Evolutionary conservation across 495 filamentous ascomycete species (phyloP), one percentile per base, ranked within the genome.

Genomic region (Ascodesmis nigricans): DNA sequence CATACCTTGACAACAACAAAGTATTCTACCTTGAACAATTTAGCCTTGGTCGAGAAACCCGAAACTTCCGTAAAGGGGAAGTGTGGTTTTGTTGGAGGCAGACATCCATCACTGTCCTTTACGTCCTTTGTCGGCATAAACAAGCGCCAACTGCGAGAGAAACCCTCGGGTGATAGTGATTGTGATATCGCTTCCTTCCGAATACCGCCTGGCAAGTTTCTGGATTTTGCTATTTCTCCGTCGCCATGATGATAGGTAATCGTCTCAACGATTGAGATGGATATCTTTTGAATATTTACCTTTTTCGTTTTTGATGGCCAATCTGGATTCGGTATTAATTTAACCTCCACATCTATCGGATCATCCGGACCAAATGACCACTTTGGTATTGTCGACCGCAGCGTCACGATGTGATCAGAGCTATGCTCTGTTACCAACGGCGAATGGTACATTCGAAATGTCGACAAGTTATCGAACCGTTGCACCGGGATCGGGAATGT

Each of bases 191-290:
- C 57, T 40, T 93, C 83, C 2, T 77, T 76, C 42, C 83, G 73
- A 47, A 78, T 83, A 15, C 77, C 72, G 43, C n/a, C n/a, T n/a
- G n/a, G n/a, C n/a, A 97, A 57, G 15, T 70, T 71, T 53, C 87
- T 95, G 52, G 80, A 60, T 52, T 91, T 95, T 44, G 77, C 76
- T 18, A 75, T 79, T 29, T 83, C 82, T 53, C 95, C 87, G 45
- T 95, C 87, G n/a, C 87, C 87, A 49, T 95, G 87, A 45, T 97
- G 95, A 57, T 78, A 97, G 14, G 81, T 81, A 32, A 95, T 91
- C 53, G 93, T 82, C 54, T 97, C 87, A 45, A 95, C 87, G 45
- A 97, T 92, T 8, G 69, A 73, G 22, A 93, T 74, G 10, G 81
- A 91, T 35, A 97, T 82, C 53, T 83, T 82, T 47, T 76, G 72